phyloP scores from a whole-genome alignment of 2,329 filamentous ascomycete species.

The Penicillium thymicola region DNA sequence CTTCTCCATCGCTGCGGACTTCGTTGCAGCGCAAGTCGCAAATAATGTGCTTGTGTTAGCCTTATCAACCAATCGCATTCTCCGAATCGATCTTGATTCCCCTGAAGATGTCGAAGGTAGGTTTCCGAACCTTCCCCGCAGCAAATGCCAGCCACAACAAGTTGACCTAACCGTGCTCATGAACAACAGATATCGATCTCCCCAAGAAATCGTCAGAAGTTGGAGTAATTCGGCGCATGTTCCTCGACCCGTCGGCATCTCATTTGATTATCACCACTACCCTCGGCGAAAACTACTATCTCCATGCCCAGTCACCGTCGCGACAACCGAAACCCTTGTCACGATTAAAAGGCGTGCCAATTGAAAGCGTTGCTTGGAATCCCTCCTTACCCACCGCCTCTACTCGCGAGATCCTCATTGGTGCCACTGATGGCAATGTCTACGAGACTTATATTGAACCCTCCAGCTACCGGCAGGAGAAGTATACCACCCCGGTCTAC shows the following conservation, averaged over 20 bases:
- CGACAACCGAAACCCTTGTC: slow-evolving; percentile 79
- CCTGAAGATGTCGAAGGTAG: slow-evolving; percentile 91
- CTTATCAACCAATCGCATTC: slow-evolving; percentile 83
- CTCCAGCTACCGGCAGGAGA: slow-evolving; percentile 87
- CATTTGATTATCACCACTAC: slow-evolving; percentile 90
- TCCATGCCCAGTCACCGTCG: slow-evolving; percentile 76
- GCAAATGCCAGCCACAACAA: slow-evolving; percentile 4
- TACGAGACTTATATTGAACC: slow-evolving; percentile 96
- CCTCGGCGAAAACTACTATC: slow-evolving; percentile 93
- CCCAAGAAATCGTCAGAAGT: slow-evolving; percentile 89
- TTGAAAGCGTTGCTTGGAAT: slow-evolving; percentile 93
- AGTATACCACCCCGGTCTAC: slow-evolving; percentile 80
- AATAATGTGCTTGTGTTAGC: slow-evolving; percentile 96
- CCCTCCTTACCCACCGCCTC: slow-evolving; percentile 88
- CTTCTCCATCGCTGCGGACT: slow-evolving; percentile 91
- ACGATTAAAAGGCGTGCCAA: slow-evolving; percentile 76
- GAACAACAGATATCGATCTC: slow-evolving; percentile 80
- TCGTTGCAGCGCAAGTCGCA: slow-evolving; percentile 92
- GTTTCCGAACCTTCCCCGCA: slow-evolving; percentile 19
- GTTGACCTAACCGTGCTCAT: slow-evolving; percentile 18
- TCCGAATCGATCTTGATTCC: slow-evolving; percentile 90
- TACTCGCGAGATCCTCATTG: slow-evolving; percentile 88
- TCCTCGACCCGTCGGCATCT: slow-evolving; percentile 93
- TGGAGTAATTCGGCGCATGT: slow-evolving; percentile 90
- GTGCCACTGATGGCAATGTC: slow-evolving; percentile 87